Conservation (phyloP, 495 filamentous ascomycete genomes). For the Aspergillus incahuasiensis region DNA sequence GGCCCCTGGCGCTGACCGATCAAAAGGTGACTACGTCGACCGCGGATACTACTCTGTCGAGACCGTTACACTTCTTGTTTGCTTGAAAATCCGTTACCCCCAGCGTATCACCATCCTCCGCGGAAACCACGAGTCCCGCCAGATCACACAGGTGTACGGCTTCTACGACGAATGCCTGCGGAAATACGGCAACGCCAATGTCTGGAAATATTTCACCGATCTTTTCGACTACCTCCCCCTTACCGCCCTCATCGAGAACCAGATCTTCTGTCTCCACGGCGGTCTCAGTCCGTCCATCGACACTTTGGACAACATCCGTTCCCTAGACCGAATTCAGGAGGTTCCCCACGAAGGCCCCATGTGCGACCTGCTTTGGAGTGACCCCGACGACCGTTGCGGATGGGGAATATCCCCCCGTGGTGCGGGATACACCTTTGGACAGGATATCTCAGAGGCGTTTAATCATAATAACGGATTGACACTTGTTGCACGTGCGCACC, state of each 20-base stretch:
- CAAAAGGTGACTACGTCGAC: conserved; percentile 93
- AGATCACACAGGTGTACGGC: conserved; percentile 96
- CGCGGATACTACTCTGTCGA: conserved; percentile 97
- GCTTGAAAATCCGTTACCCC: conserved; percentile 93
- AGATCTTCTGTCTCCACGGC: conserved; percentile 99
- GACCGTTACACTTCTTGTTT: conserved; percentile 89
- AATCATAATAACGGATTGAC: conserved; percentile 99
- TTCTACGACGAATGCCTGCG: conserved; percentile 97
- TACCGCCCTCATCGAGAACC: conserved; percentile 97
- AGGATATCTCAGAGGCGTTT: conserved; percentile 99
- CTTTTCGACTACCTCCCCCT: conserved; percentile 98
- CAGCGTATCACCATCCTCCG: conserved; percentile 95
- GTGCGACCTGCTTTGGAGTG: conserved; percentile 97
- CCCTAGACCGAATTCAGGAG: conserved; percentile 94
- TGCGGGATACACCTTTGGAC: conserved; percentile 97
- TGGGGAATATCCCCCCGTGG: conserved; percentile 98
- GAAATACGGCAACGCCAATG: conserved; percentile 98
- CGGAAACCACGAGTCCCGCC: conserved; percentile 94
- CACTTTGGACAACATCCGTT: conserved; percentile 95
- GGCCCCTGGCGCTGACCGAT: neutral
- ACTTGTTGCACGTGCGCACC: conserved; percentile 88
- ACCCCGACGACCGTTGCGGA: conserved; percentile 96
- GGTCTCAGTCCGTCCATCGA: conserved; percentile 95
- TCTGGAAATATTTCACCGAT: conserved; percentile 99
- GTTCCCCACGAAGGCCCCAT: conserved; percentile 98